Conservation (phyloP, 2,329 filamentous ascomycete genomes). For the Calycina marina region DNA sequence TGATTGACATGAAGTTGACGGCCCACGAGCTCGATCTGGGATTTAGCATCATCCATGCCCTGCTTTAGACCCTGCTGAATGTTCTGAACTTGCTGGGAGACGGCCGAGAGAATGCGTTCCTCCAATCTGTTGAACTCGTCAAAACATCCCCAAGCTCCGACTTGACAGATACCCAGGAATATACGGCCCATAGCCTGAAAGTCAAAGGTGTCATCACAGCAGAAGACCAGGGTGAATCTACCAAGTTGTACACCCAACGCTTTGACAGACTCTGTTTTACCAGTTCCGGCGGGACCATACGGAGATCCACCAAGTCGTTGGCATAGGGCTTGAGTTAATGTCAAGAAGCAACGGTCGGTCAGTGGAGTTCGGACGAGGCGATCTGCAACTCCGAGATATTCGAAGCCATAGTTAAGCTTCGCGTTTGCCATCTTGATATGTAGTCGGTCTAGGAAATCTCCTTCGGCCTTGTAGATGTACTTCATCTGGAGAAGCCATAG, state of each 20-base stretch:
- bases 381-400: slow-evolving; percentile 93
- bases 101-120: slow-evolving; percentile 91
- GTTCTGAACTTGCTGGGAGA: slow-evolving; percentile 98
- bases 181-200: slow-evolving; percentile 99
- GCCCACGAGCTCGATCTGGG: slow-evolving; percentile 88
- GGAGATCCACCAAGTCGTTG: slow-evolving; percentile 93
- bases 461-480: slow-evolving; percentile 73
- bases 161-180: slow-evolving; percentile 97
- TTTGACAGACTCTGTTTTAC: slow-evolving; percentile 98
- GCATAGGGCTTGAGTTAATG: slow-evolving; percentile 86
- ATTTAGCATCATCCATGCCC: slow-evolving; percentile 62
- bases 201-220: slow-evolving; percentile 98
- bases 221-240: slow-evolving; percentile 96
- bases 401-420: slow-evolving; percentile 88
- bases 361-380: slow-evolving; percentile 91
- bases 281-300: slow-evolving; percentile 92
- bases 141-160: slow-evolving; percentile 98
- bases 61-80: slow-evolving; percentile 93
- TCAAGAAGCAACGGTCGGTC: slow-evolving; percentile 96
- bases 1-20: slow-evolving; percentile 78
- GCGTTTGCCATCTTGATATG: slow-evolving; percentile 96
- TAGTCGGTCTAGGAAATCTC: slow-evolving; percentile 69
- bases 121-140: slow-evolving; percentile 99
- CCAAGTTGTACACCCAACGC: slow-evolving; percentile 91
- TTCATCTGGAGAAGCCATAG: slow-evolving; percentile 96